Conservation (phyloP, 768 basidiomycete species). For the Hygrophorus russula region DNA sequence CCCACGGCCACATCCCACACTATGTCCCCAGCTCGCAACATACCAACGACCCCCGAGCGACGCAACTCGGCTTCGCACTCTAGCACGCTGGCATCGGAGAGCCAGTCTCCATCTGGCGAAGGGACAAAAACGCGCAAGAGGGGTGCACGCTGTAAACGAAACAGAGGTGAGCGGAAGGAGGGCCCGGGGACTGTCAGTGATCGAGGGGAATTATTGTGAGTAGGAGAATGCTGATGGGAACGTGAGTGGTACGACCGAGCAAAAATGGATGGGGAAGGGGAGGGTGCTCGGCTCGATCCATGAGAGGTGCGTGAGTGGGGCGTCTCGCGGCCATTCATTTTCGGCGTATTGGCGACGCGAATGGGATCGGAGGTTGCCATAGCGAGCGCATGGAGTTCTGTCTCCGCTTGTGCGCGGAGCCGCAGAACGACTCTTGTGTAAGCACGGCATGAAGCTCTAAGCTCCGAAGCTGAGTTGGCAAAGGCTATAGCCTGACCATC, state of each 20-base stretch:
- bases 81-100: conserved; percentile 69
- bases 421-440: conserved; percentile 76
- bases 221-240: conserved; percentile 6
- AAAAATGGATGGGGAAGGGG: conserved; percentile 43
- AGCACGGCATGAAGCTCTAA: conserved; percentile 56
- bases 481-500: not conserved
- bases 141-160: conserved; percentile 61
- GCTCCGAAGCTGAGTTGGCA: conserved; percentile 31
- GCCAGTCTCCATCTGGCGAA: conserved; percentile 78
- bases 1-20: conserved; percentile 83
- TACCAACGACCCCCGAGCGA: conserved; percentile 47
- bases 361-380: conserved; percentile 8
- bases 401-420: conserved; percentile 70
- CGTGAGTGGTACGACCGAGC: conserved; percentile 32
- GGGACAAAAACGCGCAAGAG: conserved; percentile 76
- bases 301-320: not conserved
- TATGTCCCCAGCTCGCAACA: conserved; percentile 69
- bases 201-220: conserved; percentile 8
- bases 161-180: conserved; percentile 59
- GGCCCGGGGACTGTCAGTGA: conserved; percentile 9
- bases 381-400: conserved; percentile 22
- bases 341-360: not conserved
- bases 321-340: not conserved
- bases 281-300: conserved; percentile 30
- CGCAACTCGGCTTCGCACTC: conserved; percentile 77